These are phyloP conservation scores for Vicia faba DNA, from an alignment of 306 rosid species.

Conservation along the genomic window DNA sequence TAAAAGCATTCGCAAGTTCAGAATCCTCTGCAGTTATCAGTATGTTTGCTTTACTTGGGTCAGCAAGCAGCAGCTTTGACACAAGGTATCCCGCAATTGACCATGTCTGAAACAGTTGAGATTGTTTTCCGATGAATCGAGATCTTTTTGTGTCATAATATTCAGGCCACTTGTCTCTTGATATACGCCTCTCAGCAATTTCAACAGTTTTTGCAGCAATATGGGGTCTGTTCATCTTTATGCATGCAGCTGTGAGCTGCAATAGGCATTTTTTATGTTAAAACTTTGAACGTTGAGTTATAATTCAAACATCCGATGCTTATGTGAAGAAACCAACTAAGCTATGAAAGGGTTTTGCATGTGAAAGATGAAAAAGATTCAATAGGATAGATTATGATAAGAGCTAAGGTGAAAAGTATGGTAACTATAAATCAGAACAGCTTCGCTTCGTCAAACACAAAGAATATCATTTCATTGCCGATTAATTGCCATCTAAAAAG, in stretches of 20 bases:
- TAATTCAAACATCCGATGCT: constrained; percentile 25
- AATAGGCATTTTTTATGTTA: constrained; percentile 27
- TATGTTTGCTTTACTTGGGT: constrained; percentile 72
- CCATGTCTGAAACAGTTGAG: constrained; percentile 76
- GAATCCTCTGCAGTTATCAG: constrained; percentile 78
- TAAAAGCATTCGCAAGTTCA: constrained; percentile 72
- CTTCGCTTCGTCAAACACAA: too few relatives aligned
- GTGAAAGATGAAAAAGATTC: constrained; percentile 1
- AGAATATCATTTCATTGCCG: not conserved
- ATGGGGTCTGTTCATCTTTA: constrained; percentile 81
- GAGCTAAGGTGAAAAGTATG: constrained; percentile 15
- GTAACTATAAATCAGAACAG: constrained; percentile 4
- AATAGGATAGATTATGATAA: constrained; percentile 9
- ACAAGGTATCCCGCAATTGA: constrained; percentile 83
- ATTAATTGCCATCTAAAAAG: constrained; percentile 1
- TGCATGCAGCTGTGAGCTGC: constrained; percentile 88
- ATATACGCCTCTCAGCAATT: constrained; percentile 61
- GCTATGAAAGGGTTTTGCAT: constrained; percentile 15
- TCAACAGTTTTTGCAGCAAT: constrained; percentile 72
- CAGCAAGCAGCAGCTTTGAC: constrained; percentile 65
- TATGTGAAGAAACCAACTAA: constrained; percentile 12
- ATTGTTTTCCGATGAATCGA: constrained; percentile 74
- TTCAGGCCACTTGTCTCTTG: constrained; percentile 85
- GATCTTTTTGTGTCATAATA: constrained; percentile 74
- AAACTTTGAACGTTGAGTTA: not conserved